Evolutionary conservation across 345 rosid species (phyloP).

Genomic region (Eutrema heterophyllum): DNA sequence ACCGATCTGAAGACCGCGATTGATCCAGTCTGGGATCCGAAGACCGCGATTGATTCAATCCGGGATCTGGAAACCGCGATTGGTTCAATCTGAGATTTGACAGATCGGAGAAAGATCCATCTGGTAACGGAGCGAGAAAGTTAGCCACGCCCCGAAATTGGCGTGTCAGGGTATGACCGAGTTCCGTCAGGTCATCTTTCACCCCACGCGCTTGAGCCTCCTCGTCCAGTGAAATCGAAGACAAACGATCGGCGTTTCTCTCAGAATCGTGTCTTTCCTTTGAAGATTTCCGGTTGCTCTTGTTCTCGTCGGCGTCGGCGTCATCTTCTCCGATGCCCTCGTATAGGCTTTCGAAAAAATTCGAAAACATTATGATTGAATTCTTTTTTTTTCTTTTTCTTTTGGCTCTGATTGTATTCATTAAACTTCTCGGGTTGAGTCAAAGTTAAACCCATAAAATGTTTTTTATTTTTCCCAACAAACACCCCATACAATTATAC

Average conservation of each 20-base stretch:
- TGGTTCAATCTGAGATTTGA: conserved; percentile 6
- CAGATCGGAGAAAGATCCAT: conserved; percentile 25
- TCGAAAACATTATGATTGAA: conserved; percentile 32
- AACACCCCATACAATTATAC: conserved; percentile 3
- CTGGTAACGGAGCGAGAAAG: conserved; percentile 81
- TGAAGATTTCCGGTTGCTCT: neutral
- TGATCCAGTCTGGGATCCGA: conserved; percentile 13
- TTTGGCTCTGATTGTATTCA: neutral
- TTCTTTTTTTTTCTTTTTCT: neutral
- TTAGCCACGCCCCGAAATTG: conserved; percentile 92
- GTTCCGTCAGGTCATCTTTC: conserved; percentile 79
- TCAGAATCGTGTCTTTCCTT: neutral
- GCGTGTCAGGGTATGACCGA: conserved; percentile 66
- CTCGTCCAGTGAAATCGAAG: conserved; percentile 23
- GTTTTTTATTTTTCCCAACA: neutral
- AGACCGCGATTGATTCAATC: conserved; percentile 11
- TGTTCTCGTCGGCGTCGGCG: conserved; percentile 15
- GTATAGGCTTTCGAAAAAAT: conserved; percentile 32
- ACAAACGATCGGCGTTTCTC: conserved; percentile 2
- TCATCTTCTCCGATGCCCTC: conserved; percentile 24
- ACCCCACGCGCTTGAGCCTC: conserved; percentile 55
- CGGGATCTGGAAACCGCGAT: conserved; percentile 28
- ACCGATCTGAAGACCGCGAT: conserved; percentile 26
- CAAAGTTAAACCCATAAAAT: neutral
- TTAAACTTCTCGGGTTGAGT: neutral